Base-by-base conservation (phyloP, 1,284 basidiomycete genomes). In the Marasmius tenuissimus region DNA sequence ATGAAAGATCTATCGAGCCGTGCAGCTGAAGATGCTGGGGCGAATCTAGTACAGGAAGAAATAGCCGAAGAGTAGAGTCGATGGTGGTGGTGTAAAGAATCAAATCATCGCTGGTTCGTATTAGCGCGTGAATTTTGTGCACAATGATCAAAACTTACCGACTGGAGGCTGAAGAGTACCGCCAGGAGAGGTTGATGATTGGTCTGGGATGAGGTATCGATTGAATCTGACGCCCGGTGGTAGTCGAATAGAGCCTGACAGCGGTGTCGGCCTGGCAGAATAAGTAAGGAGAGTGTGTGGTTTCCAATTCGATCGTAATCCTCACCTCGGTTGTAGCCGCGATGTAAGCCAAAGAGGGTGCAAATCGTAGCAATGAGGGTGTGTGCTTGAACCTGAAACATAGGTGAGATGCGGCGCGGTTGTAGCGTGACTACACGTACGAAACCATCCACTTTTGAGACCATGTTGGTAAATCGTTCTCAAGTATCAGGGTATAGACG, bases 21-120 rank as follows among this genome's bases (percentile, higher is more conserved):
- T 94, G 93, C 7, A 97, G 83, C 71, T 96, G 94, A 57, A 97
- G 84, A 71, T 88, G 85, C 66, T 89, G 85, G 12, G 94, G 93
- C 33, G 89, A 87, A 74, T 97, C 96, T 27, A 97, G 77, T 18
- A 97, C 91, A 4, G 94, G 91, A 33, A 92, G 79, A 74, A 94
- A 97, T 69, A 97, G 85, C 27, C 94, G 88, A 37, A 96, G 73
- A 2, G 86, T 86, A 4, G 89, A 85, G 70, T 94, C 89, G 16
- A 81, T 79, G 18, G 93, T 93, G 55, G 89, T 79, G 33, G 92
- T 93, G 71, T 89, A 92, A 1, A 95, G 77, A 57, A 91, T 85
- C 1, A 89, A 78, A 69, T 92, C 91, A 66, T 91, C 88, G 47
- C 92, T 93, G 66, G 2, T 42, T 56, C 14, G 4, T 42, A 40